Conservation (phyloP, 2,329 filamentous ascomycete species). For the Lasiodiplodia gonubiensis region DNA sequence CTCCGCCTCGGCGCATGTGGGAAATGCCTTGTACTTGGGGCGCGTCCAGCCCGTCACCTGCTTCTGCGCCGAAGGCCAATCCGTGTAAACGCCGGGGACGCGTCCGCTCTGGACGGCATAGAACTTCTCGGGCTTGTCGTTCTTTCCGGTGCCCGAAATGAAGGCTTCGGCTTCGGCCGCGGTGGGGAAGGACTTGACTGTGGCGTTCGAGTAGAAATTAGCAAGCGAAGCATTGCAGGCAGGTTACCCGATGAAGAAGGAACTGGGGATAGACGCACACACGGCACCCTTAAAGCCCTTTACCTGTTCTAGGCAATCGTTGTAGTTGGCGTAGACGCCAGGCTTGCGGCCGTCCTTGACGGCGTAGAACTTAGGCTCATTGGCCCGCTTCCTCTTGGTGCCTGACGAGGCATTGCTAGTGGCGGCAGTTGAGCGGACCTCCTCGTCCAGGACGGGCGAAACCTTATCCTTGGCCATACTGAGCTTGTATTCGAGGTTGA, state of each 20-base stretch:
- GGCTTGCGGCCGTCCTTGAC: conserved; percentile 65
- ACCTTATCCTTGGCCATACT: conserved; percentile 11
- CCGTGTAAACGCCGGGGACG: conserved; percentile 66
- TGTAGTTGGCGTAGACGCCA: conserved; percentile 68
- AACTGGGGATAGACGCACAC: conserved; percentile 37
- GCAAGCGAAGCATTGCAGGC: conserved; percentile 9
- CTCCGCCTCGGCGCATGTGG: conserved; percentile 70
- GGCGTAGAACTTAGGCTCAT: conserved; percentile 65
- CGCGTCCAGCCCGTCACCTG: conserved; percentile 77
- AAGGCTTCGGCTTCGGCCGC: conserved; percentile 80
- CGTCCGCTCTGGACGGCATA: conserved; percentile 66
- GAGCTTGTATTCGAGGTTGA: conserved; percentile 5
- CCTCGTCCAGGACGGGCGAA: conserved; percentile 16
- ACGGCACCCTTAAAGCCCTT: conserved; percentile 61
- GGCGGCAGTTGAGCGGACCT: conserved; percentile 33
- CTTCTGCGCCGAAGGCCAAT: conserved; percentile 72
- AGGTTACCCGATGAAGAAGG: not conserved
- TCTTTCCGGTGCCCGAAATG: conserved; percentile 44
- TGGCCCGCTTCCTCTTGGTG: conserved; percentile 62
- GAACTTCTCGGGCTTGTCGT: conserved; percentile 50
- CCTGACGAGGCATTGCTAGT: conserved; percentile 46
- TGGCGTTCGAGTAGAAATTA: not conserved
- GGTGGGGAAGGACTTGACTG: conserved; percentile 80
- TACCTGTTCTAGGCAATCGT: conserved; percentile 66
- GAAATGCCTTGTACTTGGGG: conserved; percentile 60